These are phyloP conservation scores for Lepidium sativum DNA, from an alignment of 345 rosid genomes.

Conservation along the genomic window DNA sequence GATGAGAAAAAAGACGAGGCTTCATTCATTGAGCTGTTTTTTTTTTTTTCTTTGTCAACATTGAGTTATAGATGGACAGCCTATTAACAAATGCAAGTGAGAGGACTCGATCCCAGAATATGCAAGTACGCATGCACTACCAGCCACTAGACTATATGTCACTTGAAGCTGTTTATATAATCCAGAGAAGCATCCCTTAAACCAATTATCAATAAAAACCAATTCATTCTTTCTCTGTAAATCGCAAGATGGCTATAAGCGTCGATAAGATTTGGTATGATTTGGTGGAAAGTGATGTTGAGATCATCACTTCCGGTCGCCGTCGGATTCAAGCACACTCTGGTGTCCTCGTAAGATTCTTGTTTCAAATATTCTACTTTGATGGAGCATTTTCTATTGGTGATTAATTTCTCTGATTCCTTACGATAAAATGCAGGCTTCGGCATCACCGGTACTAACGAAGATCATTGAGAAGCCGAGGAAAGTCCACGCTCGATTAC, in stretches of 20 bases:
- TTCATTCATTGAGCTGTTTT: no score
- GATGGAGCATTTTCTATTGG: not conserved
- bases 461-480: conserved; percentile 41
- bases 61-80: no score
- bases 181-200: conserved; percentile 13
- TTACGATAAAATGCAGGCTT: conserved; percentile 32
- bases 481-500: conserved; percentile 36
- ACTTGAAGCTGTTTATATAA: conserved; percentile 28
- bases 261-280: conserved; percentile 18
- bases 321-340: conserved; percentile 63
- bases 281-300: conserved; percentile 45
- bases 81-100: no score
- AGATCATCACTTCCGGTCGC: conserved; percentile 63
- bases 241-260: conserved; percentile 13
- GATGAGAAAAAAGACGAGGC: not conserved
- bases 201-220: not conserved
- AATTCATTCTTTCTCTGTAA: not conserved
- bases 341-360: conserved; percentile 47
- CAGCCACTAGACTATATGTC: no score
- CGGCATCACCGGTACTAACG: conserved; percentile 59
- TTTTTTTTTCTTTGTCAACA: no score
- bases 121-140: no score
- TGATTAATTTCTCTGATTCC: not conserved
- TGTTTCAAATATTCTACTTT: no score
- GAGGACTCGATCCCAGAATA: no score